These are phyloP conservation scores for Cerioporus squamosus DNA, from an alignment of 1,284 basidiomycete species.

Conservation along the genomic window DNA sequence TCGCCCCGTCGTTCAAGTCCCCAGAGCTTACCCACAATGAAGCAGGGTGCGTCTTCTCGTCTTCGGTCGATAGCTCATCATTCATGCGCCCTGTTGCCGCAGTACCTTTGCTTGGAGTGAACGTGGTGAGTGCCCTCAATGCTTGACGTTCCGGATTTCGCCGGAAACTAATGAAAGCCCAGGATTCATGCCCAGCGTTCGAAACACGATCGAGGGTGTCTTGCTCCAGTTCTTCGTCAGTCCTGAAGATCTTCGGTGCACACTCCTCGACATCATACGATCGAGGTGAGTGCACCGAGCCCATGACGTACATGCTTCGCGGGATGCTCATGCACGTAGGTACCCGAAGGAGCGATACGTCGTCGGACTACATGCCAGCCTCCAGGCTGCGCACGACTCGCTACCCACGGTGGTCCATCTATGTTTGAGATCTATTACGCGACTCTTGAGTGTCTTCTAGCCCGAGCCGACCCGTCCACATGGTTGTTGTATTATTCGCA, in stretches of 20 bases:
- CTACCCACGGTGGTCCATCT: constrained; percentile 23
- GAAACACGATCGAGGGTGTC: constrained; percentile 12
- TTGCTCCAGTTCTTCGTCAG: constrained; percentile 14
- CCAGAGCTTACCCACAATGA: not conserved
- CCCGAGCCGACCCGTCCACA: not conserved
- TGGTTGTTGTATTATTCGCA: constrained; percentile 12
- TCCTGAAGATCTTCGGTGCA: constrained; percentile 20
- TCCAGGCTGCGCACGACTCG: constrained; percentile 15
- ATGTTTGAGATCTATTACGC: constrained; percentile 6
- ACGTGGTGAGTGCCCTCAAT: constrained; percentile 4
- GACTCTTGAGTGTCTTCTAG: not conserved
- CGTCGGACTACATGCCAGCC: constrained; percentile 26
- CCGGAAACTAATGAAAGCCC: not conserved
- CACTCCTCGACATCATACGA: constrained; percentile 19
- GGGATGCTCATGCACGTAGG: constrained; percentile 16
- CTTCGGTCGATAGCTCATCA: not conserved
- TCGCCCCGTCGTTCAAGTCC: constrained; percentile 14
- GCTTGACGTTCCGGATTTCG: too few species aligned
- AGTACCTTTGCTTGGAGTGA: constrained; percentile 1
- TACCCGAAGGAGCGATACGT: constrained; percentile 29
- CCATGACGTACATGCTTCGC: not conserved
- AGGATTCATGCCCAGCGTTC: constrained; percentile 10
- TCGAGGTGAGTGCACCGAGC: constrained; percentile 19
- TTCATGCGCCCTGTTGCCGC: constrained; percentile 6
- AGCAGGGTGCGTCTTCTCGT: constrained; percentile 5